Conservation (phyloP, 1,284 basidiomycete species). For the Cutaneotrichosporon sp. region DNA sequence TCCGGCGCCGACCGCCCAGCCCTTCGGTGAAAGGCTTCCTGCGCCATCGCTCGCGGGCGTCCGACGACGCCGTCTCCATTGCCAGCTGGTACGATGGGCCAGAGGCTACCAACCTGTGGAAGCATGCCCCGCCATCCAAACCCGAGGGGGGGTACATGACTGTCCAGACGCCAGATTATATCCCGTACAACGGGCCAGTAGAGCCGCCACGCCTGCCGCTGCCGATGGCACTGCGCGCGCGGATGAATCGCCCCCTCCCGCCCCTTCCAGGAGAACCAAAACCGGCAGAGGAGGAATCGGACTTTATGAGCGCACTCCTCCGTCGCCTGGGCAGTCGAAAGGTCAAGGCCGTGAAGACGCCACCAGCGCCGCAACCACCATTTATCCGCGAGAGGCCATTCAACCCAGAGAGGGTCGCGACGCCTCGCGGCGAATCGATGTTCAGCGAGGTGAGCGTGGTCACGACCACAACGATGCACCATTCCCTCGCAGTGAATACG, state of each 20-base stretch:
- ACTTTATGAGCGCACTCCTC: not conserved
- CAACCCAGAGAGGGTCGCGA: too few relatives aligned
- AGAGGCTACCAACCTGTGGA: not conserved
- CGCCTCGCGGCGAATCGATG: not conserved
- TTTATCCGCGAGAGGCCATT: too few relatives aligned
- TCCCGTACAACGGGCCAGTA: conserved; percentile 37
- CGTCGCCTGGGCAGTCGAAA: not conserved
- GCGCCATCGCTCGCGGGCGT: not conserved
- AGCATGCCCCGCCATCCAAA: not conserved
- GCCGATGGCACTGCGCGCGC: not conserved
- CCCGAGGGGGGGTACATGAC: not conserved
- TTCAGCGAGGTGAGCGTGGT: not conserved
- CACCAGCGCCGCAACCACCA: too few relatives aligned
- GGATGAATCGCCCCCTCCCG: not conserved
- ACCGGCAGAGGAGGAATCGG: not conserved
- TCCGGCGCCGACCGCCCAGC: not conserved
- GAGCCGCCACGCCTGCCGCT: conserved; percentile 13
- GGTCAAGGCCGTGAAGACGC: not conserved
- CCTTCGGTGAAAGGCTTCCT: conserved; percentile 8
- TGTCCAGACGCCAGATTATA: conserved; percentile 30
- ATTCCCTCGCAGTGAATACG: not conserved
- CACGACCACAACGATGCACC: not conserved
- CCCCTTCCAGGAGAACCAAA: not conserved
- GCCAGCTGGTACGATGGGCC: not conserved
- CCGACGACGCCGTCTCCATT: not conserved